Evolutionary conservation across 495 filamentous ascomycete genomes (phyloP), one percentile per base, ranked within the genome.

Genomic region (Penicillium cataractarum): DNA sequence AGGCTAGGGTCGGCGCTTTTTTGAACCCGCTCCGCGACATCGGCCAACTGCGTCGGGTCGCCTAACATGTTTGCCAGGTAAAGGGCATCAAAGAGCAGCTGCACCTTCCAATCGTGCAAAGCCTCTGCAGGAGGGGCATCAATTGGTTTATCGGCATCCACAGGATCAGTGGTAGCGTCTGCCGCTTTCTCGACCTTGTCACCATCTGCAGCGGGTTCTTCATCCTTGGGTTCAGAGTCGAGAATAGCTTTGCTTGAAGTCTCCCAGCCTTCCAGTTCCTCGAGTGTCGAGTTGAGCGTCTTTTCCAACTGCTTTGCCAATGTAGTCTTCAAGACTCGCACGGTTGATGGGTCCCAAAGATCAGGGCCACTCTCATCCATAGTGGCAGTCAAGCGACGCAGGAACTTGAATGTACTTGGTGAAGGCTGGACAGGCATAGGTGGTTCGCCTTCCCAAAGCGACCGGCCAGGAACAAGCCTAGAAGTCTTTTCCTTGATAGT

Each of bases 351-450:
- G 58, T 88, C 93, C 95, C 95, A 99, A 9, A 98, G 72, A 67
- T 98, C 95, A 33, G 78, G 76, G 1, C 95, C 95, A 10, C 79
- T 78, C 13, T 79, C 75, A 37, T 82, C 82, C 92, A 99, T 96
- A 1, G 81, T 76, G 39, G 75, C 73, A 9, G 84, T 78, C 26
- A 97, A 67, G 33, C 81, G 83, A 31, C 87, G 84, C 44, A 97
- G 70, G 56, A 94, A 89, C 62, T 83, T 84, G 72, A 97, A 96
- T 3, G 87, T 83, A 29, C 82, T 81, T 0, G 91, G 87, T 1
- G 92, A 93, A 0, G 93, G 93, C 63, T 92, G 91, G n/a, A 87
- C 79, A 1, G 95, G 95, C 27, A 96, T 69, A 35, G 84, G 81
- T 0, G 91, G 92, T 21, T 83, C 78, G 0, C 89, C 89, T 67